Percentiles rank a stretch among this genome's conserved stretches.
phyloP scores from a whole-genome alignment of 805 yeast species.

The Ogataea haglerorum region DNA sequence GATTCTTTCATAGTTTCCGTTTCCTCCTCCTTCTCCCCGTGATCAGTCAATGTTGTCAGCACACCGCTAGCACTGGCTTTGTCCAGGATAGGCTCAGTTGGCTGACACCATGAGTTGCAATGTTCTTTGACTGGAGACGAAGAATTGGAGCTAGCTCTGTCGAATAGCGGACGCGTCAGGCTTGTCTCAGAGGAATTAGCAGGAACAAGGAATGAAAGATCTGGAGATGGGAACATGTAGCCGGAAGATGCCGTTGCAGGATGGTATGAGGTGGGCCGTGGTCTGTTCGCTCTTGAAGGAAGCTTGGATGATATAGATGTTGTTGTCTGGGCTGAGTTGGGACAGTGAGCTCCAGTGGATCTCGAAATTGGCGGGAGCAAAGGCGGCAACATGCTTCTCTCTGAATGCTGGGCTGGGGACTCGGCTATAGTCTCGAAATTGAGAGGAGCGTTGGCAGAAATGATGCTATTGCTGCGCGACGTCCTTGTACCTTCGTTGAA shows the following conservation, averaged over 20 bases:
- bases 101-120: conserved; percentile 29
- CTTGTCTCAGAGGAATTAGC: conserved; percentile 24
- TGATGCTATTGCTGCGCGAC: conserved; percentile 17
- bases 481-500: conserved; percentile 10
- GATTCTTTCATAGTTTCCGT: conserved; percentile 15
- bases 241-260: conserved; percentile 48
- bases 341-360: conserved; percentile 12
- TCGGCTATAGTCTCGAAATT: conserved; percentile 46
- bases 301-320: conserved; percentile 17
- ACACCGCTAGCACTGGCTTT: conserved; percentile 33
- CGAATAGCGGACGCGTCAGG: conserved; percentile 18
- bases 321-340: conserved; percentile 25
- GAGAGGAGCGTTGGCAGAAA: conserved; percentile 12
- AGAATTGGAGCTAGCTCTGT: conserved; percentile 17
- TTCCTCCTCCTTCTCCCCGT: conserved; percentile 4
- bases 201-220: conserved; percentile 30
- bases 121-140: conserved; percentile 31
- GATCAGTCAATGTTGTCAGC: conserved; percentile 20
- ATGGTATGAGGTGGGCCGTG: conserved; percentile 82
- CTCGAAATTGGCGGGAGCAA: conserved; percentile 27
- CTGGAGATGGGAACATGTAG: conserved; percentile 27
- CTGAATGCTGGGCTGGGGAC: conserved; percentile 30
- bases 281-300: conserved; percentile 46
- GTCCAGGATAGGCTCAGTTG: conserved; percentile 33
- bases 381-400: conserved; percentile 22